Base-by-base conservation (phyloP, 805 yeast genomes). In the Blastobotrys robertii region DNA sequence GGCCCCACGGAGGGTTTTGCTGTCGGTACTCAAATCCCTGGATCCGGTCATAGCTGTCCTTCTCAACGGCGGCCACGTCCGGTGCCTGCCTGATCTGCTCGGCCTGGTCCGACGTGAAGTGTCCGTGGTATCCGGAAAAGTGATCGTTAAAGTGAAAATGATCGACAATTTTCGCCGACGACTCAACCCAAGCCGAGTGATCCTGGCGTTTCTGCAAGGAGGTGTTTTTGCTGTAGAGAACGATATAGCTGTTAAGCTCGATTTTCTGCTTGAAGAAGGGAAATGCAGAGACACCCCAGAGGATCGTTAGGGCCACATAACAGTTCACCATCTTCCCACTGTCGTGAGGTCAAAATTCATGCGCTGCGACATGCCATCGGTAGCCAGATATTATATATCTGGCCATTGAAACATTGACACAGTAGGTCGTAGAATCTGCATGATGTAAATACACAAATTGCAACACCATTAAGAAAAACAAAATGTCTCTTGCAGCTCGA, bases 1-100 rank as follows among this genome's bases (percentile, higher is more conserved):
- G 73, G 55, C 96, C 96, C 96, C 96, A 87, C 38, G 95, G 94
- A 25, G 95, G 88, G 49, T 87, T 87, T 50, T 74, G 73, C 67
- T 86, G 92, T 47, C 34, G 43, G 35, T 76, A 72, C 48, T 77
- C 74, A 41, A 78, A 72, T 53, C 77, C 80, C 41, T 66, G 68
- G 25, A 86, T 76, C 48, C 69, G 66, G 43, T 85, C 95, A 48
- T 70, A 63, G 1, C 88, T 79, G 59, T 85, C 95, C 55, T 69
- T 65, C 68, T 85, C 95, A 47, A 85, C 50, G 49, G 69, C 68
- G 25, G 73, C 73, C 41, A 78, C 77, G 38, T 68, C 67, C 5
- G 79, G 79, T 52, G 73, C 69, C 43, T 66, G 63, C 50, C 73
- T 66, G 48, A 72, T 69, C 51, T 62, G 56, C 13, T 69, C 68